These are phyloP conservation scores for Arabidopsis arenosa DNA, from an alignment of 345 rosid species.

Conservation along the genomic window DNA sequence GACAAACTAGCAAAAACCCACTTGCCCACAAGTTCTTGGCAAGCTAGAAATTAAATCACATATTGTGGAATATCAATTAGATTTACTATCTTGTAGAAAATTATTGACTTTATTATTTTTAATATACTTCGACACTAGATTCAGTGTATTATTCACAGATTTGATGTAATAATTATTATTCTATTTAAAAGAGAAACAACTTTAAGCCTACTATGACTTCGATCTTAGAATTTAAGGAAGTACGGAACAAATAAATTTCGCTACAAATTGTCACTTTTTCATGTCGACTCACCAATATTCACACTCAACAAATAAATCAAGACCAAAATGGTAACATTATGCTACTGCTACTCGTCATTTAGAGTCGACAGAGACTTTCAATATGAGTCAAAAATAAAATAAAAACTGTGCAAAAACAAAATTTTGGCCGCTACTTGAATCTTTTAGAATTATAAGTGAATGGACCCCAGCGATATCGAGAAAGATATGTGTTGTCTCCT, in stretches of 20 bases:
- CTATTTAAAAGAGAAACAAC: constrained; percentile 17
- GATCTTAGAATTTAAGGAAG: constrained; percentile 5
- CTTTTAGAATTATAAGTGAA: background rate
- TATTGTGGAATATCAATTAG: background rate
- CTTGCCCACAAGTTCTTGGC: constrained; percentile 3
- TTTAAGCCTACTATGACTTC: constrained; percentile 25
- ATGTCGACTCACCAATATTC: constrained; percentile 34
- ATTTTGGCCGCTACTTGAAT: background rate
- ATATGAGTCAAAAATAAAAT: background rate
- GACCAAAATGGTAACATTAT: background rate
- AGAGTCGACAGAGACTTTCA: constrained; percentile 1
- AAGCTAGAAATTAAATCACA: constrained; percentile 3
- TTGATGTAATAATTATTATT: constrained; percentile 9
- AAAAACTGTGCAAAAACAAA: no score
- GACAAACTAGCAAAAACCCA: constrained; percentile 25
- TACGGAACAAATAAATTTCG: constrained; percentile 25
- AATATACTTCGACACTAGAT: constrained; percentile 3
- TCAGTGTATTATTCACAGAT: constrained; percentile 17
- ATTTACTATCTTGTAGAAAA: background rate
- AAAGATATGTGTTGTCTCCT: constrained; percentile 39
- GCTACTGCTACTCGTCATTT: background rate
- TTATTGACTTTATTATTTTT: no score
- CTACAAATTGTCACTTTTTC: constrained; percentile 22
- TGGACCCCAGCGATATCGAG: constrained; percentile 30
- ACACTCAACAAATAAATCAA: constrained; percentile 21